Evolutionary conservation across 1,139 yeast genomes (phyloP).

Genomic region (Geotrichum restrictum): DNA sequence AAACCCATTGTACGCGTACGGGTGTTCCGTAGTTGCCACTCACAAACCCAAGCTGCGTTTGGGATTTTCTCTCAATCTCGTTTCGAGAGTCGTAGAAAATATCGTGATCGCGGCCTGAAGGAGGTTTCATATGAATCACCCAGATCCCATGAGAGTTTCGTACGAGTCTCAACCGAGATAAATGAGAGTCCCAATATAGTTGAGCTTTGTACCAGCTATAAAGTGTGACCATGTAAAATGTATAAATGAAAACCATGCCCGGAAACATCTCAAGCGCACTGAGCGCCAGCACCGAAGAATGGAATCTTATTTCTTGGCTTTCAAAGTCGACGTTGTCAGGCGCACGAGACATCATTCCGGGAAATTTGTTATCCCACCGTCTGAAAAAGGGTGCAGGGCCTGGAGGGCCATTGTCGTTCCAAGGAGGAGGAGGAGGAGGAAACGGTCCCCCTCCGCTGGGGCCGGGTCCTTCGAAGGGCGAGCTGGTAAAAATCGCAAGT

Average conservation of each 20-base stretch:
- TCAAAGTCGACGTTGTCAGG: neutral
- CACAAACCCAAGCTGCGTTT: slow-evolving; percentile 13
- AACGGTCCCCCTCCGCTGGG: too few species aligned
- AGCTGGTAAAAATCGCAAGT: slow-evolving; percentile 1
- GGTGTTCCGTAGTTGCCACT: slow-evolving; percentile 22
- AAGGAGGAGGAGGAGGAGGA: too few species aligned
- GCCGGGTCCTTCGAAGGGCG: too few species aligned
- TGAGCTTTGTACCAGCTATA: slow-evolving; percentile 11
- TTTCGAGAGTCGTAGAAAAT: neutral
- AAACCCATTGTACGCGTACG: slow-evolving; percentile 17
- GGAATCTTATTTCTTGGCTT: neutral
- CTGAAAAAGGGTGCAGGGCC: too few species aligned
- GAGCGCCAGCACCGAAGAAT: slow-evolving; percentile 12
- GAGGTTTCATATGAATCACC: slow-evolving; percentile 6
- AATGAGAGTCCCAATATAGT: neutral
- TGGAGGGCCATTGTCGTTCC: too few species aligned
- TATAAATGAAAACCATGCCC: slow-evolving; percentile 21
- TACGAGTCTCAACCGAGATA: slow-evolving; percentile 11
- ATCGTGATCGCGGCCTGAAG: slow-evolving; percentile 12
- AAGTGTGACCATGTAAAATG: slow-evolving; percentile 17
- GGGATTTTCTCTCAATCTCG: neutral
- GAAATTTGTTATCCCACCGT: too few species aligned
- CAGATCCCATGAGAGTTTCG: slow-evolving; percentile 3
- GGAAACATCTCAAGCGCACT: slow-evolving; percentile 23
- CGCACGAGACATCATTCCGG: too few species aligned